Conservation (phyloP, 768 basidiomycete genomes). For the Basidioascus undulatus region DNA sequence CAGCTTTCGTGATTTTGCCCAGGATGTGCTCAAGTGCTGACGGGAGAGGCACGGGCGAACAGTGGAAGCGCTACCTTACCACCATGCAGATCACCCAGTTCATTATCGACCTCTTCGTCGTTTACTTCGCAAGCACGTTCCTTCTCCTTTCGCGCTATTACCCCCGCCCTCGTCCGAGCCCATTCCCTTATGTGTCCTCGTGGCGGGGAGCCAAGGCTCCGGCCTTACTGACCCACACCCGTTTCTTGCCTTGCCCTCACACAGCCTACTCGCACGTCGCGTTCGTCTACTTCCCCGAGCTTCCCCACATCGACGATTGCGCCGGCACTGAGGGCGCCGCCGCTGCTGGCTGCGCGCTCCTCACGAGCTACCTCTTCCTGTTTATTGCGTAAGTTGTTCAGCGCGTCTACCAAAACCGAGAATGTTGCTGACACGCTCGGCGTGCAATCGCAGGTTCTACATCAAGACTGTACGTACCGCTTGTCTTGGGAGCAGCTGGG, state of each 20-base stretch:
- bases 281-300: conserved; percentile 26
- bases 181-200: background rate
- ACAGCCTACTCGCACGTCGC: conserved; percentile 60
- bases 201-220: background rate
- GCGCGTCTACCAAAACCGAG: too few relatives aligned
- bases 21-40: too few relatives aligned
- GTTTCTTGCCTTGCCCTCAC: conserved; percentile 8
- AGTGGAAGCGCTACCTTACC: conserved; percentile 99
- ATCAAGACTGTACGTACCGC: too few relatives aligned
- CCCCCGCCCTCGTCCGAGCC: conserved; percentile 1
- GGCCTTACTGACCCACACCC: conserved; percentile 1
- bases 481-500: too few relatives aligned
- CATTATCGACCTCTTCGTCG: conserved; percentile 64
- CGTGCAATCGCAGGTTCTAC: too few relatives aligned
- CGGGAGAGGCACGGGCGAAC: too few relatives aligned
- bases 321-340: conserved; percentile 75
- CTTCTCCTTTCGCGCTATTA: conserved; percentile 11
- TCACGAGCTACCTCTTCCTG: conserved; percentile 73
- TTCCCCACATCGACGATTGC: conserved; percentile 61
- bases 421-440: too few relatives aligned
- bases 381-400: too few relatives aligned
- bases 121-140: conserved; percentile 82
- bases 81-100: conserved; percentile 92
- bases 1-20: conserved; percentile 3
- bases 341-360: conserved; percentile 60